A percentile compares a stretch with the other conserved stretches of the same genome.
phyloP scores from a whole-genome alignment of 495 filamentous ascomycete genomes.

The Xylaria curta region DNA sequence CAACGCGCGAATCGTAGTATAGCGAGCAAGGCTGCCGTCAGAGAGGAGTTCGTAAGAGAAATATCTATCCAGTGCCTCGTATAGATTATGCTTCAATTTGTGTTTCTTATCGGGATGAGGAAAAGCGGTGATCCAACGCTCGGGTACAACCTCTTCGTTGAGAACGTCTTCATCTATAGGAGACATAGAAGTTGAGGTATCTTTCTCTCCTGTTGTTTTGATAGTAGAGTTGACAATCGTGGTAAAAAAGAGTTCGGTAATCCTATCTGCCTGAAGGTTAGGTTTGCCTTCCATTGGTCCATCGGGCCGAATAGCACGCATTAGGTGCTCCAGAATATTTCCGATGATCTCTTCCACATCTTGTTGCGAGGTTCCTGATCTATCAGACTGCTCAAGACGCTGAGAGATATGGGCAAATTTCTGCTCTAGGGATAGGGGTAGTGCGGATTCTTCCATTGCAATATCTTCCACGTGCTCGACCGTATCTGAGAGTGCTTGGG shows the following conservation, averaged over 20 bases:
- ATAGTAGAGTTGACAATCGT: slow-evolving; percentile 51
- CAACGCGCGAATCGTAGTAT: slow-evolving; percentile 73
- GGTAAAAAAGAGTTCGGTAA: slow-evolving; percentile 68
- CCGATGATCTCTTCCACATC: slow-evolving; percentile 96
- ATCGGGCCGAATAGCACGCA: slow-evolving; percentile 78
- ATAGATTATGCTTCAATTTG: slow-evolving; percentile 65
- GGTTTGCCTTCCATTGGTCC: slow-evolving; percentile 58
- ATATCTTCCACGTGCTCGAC: slow-evolving; percentile 31
- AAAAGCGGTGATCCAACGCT: slow-evolving; percentile 51
- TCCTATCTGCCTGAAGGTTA: slow-evolving; percentile 73
- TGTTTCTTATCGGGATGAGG: slow-evolving; percentile 39
- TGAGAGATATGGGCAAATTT: slow-evolving; percentile 45
- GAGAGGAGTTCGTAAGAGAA: slow-evolving; percentile 80
- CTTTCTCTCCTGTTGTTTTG: slow-evolving; percentile 37
- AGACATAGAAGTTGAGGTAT: neutral
- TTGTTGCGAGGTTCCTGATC: slow-evolving; percentile 66
- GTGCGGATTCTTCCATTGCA: slow-evolving; percentile 30
- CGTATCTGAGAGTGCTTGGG: slow-evolving; percentile 8
- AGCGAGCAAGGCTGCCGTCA: slow-evolving; percentile 67
- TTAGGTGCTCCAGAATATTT: slow-evolving; percentile 86
- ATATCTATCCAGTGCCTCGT: slow-evolving; percentile 81
- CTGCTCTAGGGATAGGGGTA: slow-evolving; percentile 46
- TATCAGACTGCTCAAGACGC: slow-evolving; percentile 49
- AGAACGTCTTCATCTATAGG: slow-evolving; percentile 34
- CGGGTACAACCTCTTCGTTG: slow-evolving; percentile 43